Conservation (phyloP, 176 grass and related monocot species). For the Cenchrus purpureus region DNA sequence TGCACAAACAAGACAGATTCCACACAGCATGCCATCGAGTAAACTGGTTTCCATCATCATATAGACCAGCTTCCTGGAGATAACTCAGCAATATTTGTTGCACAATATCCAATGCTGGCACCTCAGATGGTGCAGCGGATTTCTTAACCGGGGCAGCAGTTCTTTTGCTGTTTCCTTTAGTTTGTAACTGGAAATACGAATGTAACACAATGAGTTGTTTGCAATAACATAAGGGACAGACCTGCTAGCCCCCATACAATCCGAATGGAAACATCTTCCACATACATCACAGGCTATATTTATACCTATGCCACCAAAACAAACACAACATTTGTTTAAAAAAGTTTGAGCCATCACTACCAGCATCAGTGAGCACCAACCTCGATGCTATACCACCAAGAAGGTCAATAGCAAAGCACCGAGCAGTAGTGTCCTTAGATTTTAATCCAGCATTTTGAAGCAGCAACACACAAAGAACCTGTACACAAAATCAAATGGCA, state of each 20-base stretch:
- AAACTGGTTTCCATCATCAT: conserved; percentile 87
- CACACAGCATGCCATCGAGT: conserved; percentile 76
- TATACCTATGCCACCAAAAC: conserved; percentile 75
- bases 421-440: conserved; percentile 85
- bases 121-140: conserved; percentile 52
- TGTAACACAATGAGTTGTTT: conserved; percentile 77
- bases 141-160: conserved; percentile 44
- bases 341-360: conserved; percentile 39
- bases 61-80: conserved; percentile 78
- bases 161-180: conserved; percentile 71
- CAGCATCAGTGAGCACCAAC: conserved; percentile 63
- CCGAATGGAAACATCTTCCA: conserved; percentile 90
- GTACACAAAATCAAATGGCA: conserved; percentile 36
- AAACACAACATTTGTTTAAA: conserved; percentile 78
- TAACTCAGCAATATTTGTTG: conserved; percentile 92
- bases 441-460: conserved; percentile 98
- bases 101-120: conserved; percentile 64
- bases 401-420: conserved; percentile 98
- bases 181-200: conserved; percentile 73
- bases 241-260: conserved; percentile 75
- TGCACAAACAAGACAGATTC: conserved; percentile 36
- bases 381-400: conserved; percentile 92
- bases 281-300: conserved; percentile 77
- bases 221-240: conserved; percentile 80
- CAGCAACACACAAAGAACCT: conserved; percentile 96